Base-by-base conservation (phyloP, 2,329 filamentous ascomycete species). In the Pyrenophora teres region DNA sequence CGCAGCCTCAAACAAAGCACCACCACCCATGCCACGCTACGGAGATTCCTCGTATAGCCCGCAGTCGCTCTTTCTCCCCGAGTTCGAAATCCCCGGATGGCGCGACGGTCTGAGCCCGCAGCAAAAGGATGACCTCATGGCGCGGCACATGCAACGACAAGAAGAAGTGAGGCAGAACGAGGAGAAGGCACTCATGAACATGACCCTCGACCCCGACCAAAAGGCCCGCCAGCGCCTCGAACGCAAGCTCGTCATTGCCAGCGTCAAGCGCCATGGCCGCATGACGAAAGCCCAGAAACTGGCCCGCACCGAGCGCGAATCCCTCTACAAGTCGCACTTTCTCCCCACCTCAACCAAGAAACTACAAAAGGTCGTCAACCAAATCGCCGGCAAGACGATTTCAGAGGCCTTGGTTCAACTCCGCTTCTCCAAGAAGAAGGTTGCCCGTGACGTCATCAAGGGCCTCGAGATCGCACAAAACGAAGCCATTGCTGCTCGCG, bases 331-430 rank as follows among this genome's bases (percentile, higher is more conserved):
- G 74, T 91, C 87, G 56, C 82, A 87, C 40, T 83, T 84, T 62
- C 83, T 97, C 70, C 87, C 92, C 65, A 97, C 94, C 2, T 91
- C 87, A 41, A 80, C 90, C 59, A 99, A 99, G 85, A 99, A 99
- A 79, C 81, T 99, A 48, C 87, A 88, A 45, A 87, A 89, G 65
- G 78, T 99, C 42, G 87, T 93, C 19, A 85, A 88, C 48, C 94
- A 97, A 77, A 94, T 99, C 68, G 83, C 86, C 2, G 94, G 94
- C 61, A 97, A 97, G 83, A 87, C 87, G n/a, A 81, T 99, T 55
- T 91, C 95, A 51, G 92, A 99, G 31, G 94, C 94, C 12, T 90
- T 97, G 61, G 77, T 89, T 47, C 94, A 99, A 80, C 96, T 99
- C 90, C 85, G 87, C 49, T 97, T 93, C 78, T 93, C 88, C 74